phyloP scores from a whole-genome alignment of 768 basidiomycete genomes.

The Leccinum boreale region DNA sequence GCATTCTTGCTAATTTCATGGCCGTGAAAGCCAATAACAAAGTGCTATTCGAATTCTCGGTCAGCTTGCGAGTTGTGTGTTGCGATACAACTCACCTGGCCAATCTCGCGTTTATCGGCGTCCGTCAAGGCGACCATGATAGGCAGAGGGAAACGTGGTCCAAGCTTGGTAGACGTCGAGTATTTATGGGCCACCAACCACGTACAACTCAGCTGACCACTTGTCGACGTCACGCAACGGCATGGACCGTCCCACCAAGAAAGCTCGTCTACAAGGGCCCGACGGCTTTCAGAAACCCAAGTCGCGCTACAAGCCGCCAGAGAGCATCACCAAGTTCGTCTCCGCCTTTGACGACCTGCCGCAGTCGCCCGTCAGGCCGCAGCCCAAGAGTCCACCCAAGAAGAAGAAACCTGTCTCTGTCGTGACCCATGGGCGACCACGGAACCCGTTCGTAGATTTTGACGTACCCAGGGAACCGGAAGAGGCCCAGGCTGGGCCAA shows the following conservation, averaged over 20 bases:
- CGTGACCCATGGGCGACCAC: slow-evolving; percentile 13
- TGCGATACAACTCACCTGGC: slow-evolving; percentile 34
- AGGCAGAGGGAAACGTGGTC: background rate
- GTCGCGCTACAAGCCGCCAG: slow-evolving; percentile 23
- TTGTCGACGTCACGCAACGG: too few species aligned
- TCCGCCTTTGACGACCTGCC: slow-evolving; percentile 23
- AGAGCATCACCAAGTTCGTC: slow-evolving; percentile 27
- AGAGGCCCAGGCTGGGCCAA: slow-evolving; percentile 6
- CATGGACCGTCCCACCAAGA: slow-evolving; percentile 8
- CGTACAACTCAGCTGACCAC: background rate
- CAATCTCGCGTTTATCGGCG: slow-evolving; percentile 41
- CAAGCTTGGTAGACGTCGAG: background rate
- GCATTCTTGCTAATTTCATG: slow-evolving; percentile 49
- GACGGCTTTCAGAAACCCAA: slow-evolving; percentile 30
- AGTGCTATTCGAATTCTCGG: slow-evolving; percentile 46
- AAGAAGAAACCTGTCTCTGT: slow-evolving; percentile 7
- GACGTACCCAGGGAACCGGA: slow-evolving; percentile 2
- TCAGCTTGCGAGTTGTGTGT: background rate
- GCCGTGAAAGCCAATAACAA: slow-evolving; percentile 70
- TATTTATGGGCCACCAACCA: background rate
- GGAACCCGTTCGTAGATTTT: slow-evolving; percentile 20
- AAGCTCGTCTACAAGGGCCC: slow-evolving; percentile 21
- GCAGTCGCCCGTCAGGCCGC: background rate
- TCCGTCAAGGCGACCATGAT: slow-evolving; percentile 32
- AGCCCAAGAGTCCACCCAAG: background rate